Percentiles rank a stretch among this genome's conserved stretches.
These are phyloP conservation scores for Wickerhamomyces xylosicus DNA, from an alignment of 805 yeast species.

Conservation along the genomic window DNA sequence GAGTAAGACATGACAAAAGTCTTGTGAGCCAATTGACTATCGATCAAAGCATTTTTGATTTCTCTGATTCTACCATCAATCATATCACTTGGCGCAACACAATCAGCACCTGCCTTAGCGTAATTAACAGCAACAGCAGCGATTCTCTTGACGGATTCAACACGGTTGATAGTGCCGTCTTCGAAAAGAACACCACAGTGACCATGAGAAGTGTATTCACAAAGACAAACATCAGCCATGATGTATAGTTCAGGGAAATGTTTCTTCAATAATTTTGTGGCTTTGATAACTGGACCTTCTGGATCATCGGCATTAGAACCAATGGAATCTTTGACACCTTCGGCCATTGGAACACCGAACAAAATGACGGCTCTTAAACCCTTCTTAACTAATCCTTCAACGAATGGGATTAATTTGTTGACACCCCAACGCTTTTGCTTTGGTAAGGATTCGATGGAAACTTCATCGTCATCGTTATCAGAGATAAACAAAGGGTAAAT, in stretches of 20 bases:
- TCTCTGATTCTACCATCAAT: slow-evolving; percentile 89
- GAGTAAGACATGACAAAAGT: slow-evolving; percentile 88
- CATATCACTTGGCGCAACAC: slow-evolving; percentile 97
- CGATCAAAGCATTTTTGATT: slow-evolving; percentile 76
- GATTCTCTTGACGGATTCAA: slow-evolving; percentile 63
- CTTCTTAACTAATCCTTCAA: slow-evolving; percentile 57
- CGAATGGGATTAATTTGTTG: slow-evolving; percentile 66
- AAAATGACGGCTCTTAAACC: slow-evolving; percentile 81
- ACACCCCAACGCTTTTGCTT: slow-evolving; percentile 83
- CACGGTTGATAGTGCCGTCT: slow-evolving; percentile 78
- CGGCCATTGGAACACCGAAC: slow-evolving; percentile 82
- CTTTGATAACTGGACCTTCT: slow-evolving; percentile 84
- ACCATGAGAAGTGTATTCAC: slow-evolving; percentile 97
- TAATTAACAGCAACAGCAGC: slow-evolving; percentile 94
- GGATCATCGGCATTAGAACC: slow-evolving; percentile 96
- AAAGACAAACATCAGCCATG: slow-evolving; percentile 90
- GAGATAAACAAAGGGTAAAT: slow-evolving; percentile 86
- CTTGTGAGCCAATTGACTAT: slow-evolving; percentile 75
- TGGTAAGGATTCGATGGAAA: slow-evolving; percentile 68
- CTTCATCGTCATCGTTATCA: slow-evolving; percentile 73
- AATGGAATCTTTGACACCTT: slow-evolving; percentile 63
- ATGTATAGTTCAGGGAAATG: slow-evolving; percentile 77
- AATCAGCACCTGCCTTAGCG: slow-evolving; percentile 91
- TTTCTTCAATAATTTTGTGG: slow-evolving; percentile 52
- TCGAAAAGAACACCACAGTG: slow-evolving; percentile 89